Base-by-base conservation (phyloP, 2,329 filamentous ascomycete species). In the Phaeosphaeria sp. region DNA sequence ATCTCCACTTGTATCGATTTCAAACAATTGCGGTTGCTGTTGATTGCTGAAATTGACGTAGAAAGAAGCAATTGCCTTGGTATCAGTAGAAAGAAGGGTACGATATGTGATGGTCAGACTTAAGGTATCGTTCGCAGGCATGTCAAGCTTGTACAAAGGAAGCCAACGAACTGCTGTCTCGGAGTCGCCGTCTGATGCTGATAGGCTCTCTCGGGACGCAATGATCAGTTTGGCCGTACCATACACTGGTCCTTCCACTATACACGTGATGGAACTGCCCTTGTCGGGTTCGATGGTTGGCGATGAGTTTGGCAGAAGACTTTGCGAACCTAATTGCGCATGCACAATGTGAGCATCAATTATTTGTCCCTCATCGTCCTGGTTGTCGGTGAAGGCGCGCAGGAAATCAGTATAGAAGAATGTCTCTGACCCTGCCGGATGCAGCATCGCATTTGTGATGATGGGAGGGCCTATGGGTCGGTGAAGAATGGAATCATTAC, bases 321-420 rank as follows among this genome's bases (percentile, higher is more conserved):
- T 44, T 51, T 78, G 76, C 4, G 74, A 66, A 1, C 69, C 68
- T 7, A 79, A 54, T 47, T 76, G 72, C 8, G 72, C 63, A 50
- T 74, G 69, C 2, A 66, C 33, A 1, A n/a, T 30, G n/a, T 60
- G 51, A 13, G 61, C 67, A 22, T 53, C 42, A 40, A 67, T 69
- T 1, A 70, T 13, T 21, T 18, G 44, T 0, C 61, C n/a, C 6
- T 48, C 49, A 17, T 63, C 55, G 13, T 60, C 9, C 1, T 69
- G 52, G 6, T 43, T n/a, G 39, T 71, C 66, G 2, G 59, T 50
- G 54, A 77, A 77, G 2, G 72, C 75, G 52, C 73, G 65, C 39
- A 45, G 62, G 51, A 79, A 79, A 53, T 78, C 66, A 7, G 77
- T 78, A 49, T 73, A 76, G 61, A 80, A 78, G 63, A 77, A 78